phyloP scores from a whole-genome alignment of 306 rosid genomes.

The Hylodesmum podocarpum region DNA sequence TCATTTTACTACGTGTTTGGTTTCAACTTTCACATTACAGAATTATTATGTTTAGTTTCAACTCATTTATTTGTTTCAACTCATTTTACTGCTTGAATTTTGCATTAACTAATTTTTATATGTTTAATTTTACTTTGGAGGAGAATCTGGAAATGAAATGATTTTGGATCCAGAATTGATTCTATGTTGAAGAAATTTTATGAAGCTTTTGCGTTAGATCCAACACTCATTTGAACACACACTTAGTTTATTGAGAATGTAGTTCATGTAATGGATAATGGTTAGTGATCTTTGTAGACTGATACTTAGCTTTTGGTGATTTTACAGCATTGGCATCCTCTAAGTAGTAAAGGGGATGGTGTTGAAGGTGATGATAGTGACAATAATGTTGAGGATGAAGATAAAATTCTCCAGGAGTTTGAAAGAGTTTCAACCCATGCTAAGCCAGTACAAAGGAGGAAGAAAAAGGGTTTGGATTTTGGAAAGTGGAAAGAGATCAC shows the following conservation, averaged over 20 bases:
- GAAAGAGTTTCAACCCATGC: constrained; percentile 57
- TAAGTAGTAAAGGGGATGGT: constrained; percentile 36
- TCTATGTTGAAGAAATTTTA: too few relatives aligned
- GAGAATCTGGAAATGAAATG: too few relatives aligned
- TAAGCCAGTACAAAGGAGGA: constrained; percentile 65
- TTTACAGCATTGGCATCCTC: constrained; percentile 80
- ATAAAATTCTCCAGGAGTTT: constrained; percentile 39
- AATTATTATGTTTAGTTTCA: too few relatives aligned
- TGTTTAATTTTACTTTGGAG: too few relatives aligned
- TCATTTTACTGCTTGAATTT: too few relatives aligned
- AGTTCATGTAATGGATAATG: constrained; percentile 4
- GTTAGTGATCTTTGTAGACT: constrained; percentile 1
- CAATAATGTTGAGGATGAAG: constrained; percentile 42
- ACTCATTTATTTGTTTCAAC: too few relatives aligned
- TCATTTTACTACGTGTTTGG: too few relatives aligned
- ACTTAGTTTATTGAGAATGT: constrained; percentile 18
- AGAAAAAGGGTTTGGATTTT: constrained; percentile 61
- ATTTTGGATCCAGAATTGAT: too few relatives aligned
- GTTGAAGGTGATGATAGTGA: constrained; percentile 26
- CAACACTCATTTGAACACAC: too few relatives aligned
- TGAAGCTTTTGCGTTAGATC: too few relatives aligned
- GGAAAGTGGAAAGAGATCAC: constrained; percentile 63
- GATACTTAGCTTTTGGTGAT: constrained; percentile 33
- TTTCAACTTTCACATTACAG: too few relatives aligned
- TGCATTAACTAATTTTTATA: too few relatives aligned